Percentiles rank a stretch among this genome's conserved stretches.
Conservation (phyloP, 768 basidiomycete genomes). For the Kwoniella bestiolae region DNA sequence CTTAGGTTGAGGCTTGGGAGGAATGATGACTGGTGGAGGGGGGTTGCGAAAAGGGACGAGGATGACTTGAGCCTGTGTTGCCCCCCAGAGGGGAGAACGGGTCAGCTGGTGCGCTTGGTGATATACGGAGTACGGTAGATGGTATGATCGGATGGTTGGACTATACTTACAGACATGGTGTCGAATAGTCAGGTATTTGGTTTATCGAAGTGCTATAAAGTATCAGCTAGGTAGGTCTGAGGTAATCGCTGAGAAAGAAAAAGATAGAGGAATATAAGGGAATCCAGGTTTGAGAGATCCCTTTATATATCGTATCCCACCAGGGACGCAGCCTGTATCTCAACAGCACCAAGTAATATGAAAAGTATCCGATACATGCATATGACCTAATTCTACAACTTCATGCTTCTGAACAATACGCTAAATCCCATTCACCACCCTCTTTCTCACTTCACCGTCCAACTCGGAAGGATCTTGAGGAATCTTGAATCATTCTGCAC, state of each 20-base stretch:
- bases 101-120: too few relatives aligned
- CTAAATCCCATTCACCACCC: background rate
- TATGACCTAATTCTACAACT: background rate
- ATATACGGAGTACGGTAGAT: background rate
- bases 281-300: too few relatives aligned
- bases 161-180: background rate
- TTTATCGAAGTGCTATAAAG: too few relatives aligned
- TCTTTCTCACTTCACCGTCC: background rate
- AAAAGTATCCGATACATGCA: background rate
- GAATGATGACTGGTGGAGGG: background rate
- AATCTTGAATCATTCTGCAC: too few relatives aligned
- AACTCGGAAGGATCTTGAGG: background rate
- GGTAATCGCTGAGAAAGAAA: background rate
- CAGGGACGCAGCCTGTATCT: too few relatives aligned
- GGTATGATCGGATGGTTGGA: background rate
- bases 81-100: too few relatives aligned
- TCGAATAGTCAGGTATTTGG: background rate
- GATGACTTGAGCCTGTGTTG: background rate
- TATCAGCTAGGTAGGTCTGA: background rate
- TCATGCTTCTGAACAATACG: background rate
- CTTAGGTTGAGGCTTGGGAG: conserved; percentile 4
- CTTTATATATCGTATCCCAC: too few relatives aligned
- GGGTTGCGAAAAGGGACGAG: background rate
- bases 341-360: background rate
- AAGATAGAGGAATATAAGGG: too few relatives aligned